phyloP scores from a whole-genome alignment of 2,329 filamentous ascomycete species.

The Microsporum ferrugineum region DNA sequence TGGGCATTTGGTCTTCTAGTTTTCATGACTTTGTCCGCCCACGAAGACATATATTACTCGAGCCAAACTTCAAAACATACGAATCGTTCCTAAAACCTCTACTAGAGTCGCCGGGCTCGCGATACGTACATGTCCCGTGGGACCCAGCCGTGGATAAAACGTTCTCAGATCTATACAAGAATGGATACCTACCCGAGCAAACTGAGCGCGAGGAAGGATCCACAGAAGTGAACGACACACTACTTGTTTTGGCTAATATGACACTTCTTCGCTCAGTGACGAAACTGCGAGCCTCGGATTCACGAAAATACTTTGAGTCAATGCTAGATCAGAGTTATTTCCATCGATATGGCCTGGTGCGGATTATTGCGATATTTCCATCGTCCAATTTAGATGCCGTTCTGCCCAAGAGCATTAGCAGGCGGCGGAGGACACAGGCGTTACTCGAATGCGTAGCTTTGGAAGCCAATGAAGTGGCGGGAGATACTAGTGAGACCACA shows the following conservation, averaged over 20 bases:
- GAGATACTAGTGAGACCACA: slow-evolving; percentile 23
- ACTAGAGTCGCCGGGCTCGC: slow-evolving; percentile 37
- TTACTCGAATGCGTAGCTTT: slow-evolving; percentile 48
- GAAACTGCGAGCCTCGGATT: slow-evolving; percentile 44
- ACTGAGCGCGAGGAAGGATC: slow-evolving; percentile 28
- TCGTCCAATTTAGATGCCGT: slow-evolving; percentile 48
- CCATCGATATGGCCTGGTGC: slow-evolving; percentile 65
- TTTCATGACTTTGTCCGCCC: slow-evolving; percentile 66
- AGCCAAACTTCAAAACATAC: slow-evolving; percentile 53
- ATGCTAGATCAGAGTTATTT: slow-evolving; percentile 51
- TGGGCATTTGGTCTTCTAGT: slow-evolving; percentile 65
- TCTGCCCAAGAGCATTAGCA: slow-evolving; percentile 49
- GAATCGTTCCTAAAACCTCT: slow-evolving; percentile 50
- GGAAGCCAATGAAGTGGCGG: slow-evolving; percentile 21
- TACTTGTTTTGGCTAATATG: slow-evolving; percentile 63
- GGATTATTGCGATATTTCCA: slow-evolving; percentile 63
- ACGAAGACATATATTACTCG: slow-evolving; percentile 71
- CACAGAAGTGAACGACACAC: slow-evolving; percentile 52
- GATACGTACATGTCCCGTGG: slow-evolving; percentile 40
- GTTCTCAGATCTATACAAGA: slow-evolving; percentile 31
- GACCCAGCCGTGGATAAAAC: slow-evolving; percentile 50
- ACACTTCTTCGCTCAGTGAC: slow-evolving; percentile 46
- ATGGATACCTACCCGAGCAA: slow-evolving; percentile 44
- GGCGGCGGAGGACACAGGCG: slow-evolving; percentile 48
- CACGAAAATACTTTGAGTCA: slow-evolving; percentile 50